Percentiles rank a stretch among this genome's conserved stretches.
phyloP scores from a whole-genome alignment of 2,329 filamentous ascomycete species.

The Botrytis hyacinthi region DNA sequence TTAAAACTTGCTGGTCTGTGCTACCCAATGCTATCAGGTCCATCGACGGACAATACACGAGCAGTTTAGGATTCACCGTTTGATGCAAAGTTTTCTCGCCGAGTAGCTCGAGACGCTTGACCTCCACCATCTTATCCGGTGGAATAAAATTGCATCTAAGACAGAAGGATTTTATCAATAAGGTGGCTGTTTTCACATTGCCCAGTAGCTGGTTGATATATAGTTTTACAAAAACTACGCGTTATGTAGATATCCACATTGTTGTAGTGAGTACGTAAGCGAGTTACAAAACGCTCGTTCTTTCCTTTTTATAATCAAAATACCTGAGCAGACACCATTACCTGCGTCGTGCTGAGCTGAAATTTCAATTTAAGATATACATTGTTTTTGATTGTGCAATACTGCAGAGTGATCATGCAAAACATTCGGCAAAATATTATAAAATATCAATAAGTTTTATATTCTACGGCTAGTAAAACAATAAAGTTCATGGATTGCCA shows the following conservation, averaged over 20 bases:
- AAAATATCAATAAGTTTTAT: constrained; percentile 22
- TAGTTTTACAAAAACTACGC: not conserved
- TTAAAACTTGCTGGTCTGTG: constrained; percentile 65
- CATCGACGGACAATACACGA: constrained; percentile 79
- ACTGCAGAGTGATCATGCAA: not conserved
- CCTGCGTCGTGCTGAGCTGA: not conserved
- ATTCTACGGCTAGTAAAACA: constrained; percentile 25
- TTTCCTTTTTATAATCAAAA: not conserved
- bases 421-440: not conserved
- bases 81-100: constrained; percentile 58
- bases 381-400: not conserved
- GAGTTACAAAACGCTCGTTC: constrained; percentile 1
- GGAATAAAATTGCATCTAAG: not conserved
- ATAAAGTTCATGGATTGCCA: constrained; percentile 22
- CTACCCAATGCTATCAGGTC: constrained; percentile 76
- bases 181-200: constrained; percentile 8
- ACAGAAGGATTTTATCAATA: not conserved
- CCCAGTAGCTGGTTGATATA: not conserved
- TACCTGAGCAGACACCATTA: not conserved
- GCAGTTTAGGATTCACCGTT: constrained; percentile 54
- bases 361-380: not conserved
- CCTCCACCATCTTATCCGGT: constrained; percentile 27
- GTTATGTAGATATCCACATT: constrained; percentile 8
- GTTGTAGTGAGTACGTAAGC: constrained; percentile 15
- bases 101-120: constrained; percentile 41